These are phyloP conservation scores for Phialophora macrospora DNA, from an alignment of 2,329 filamentous ascomycete genomes.

Conservation along the genomic window DNA sequence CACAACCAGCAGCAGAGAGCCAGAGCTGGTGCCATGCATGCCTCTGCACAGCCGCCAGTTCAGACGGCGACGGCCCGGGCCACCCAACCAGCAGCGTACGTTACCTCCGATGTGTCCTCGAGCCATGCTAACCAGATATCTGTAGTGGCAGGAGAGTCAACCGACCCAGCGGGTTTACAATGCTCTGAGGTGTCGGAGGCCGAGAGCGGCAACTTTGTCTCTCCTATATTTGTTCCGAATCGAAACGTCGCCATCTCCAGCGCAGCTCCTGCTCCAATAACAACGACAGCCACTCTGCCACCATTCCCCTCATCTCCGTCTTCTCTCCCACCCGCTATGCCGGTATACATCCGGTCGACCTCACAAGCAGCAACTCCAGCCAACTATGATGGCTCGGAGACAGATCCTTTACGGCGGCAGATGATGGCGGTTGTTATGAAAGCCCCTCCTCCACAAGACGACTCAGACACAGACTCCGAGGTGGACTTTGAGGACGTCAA, in stretches of 20 bases:
- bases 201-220: background rate
- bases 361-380: background rate
- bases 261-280: background rate
- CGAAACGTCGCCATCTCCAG: background rate
- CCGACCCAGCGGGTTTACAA: background rate
- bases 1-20: constrained; percentile 1
- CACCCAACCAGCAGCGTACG: background rate
- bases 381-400: background rate
- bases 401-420: background rate
- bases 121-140: background rate
- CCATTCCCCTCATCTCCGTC: background rate
- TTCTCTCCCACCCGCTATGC: background rate
- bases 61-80: background rate
- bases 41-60: background rate
- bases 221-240: background rate
- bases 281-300: background rate
- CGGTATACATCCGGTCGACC: background rate
- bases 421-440: constrained; percentile 1
- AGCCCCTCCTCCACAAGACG: background rate
- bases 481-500: background rate
- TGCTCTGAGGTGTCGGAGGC: background rate
- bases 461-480: background rate
- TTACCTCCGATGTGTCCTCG: background rate
- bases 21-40: background rate
- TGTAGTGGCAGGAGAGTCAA: background rate